Evolutionary conservation across 805 yeast genomes (phyloP).

Genomic region (Metschnikowia aberdeeniae): DNA sequence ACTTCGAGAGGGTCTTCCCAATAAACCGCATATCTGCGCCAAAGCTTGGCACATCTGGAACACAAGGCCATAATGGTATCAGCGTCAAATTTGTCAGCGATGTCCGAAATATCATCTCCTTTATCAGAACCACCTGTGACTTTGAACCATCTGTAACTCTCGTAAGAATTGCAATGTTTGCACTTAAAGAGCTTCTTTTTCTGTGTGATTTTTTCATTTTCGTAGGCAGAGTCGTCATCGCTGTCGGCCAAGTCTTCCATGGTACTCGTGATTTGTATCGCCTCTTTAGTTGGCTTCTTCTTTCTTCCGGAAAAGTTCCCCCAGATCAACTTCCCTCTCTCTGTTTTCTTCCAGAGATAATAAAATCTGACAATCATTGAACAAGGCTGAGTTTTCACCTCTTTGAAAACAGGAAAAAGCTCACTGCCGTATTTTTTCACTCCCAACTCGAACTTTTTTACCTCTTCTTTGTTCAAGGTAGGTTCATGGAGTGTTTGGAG

Average conservation of each 20-base stretch:
- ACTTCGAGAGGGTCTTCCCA: conserved; percentile 83
- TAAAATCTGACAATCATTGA: conserved; percentile 83
- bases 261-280: conserved; percentile 11
- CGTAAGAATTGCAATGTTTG: conserved; percentile 61
- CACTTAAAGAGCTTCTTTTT: conserved; percentile 50
- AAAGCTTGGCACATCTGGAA: conserved; percentile 78
- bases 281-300: conserved; percentile 40
- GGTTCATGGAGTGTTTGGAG: conserved; percentile 71
- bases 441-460: conserved; percentile 67
- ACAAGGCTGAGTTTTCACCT: conserved; percentile 68
- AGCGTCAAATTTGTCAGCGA: conserved; percentile 11
- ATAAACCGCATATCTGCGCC: conserved; percentile 84
- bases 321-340: conserved; percentile 73
- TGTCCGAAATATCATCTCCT: conserved; percentile 22
- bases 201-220: conserved; percentile 44
- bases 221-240: conserved; percentile 71
- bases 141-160: conserved; percentile 63
- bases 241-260: conserved; percentile 55
- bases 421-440: conserved; percentile 74
- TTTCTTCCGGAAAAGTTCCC: conserved; percentile 74
- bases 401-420: conserved; percentile 64
- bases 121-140: conserved; percentile 56
- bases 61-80: conserved; percentile 61
- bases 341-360: conserved; percentile 88
- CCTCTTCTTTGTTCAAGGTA: conserved; percentile 60